phyloP scores from a whole-genome alignment of 1,284 basidiomycete species.

The Trametes hirsuta region DNA sequence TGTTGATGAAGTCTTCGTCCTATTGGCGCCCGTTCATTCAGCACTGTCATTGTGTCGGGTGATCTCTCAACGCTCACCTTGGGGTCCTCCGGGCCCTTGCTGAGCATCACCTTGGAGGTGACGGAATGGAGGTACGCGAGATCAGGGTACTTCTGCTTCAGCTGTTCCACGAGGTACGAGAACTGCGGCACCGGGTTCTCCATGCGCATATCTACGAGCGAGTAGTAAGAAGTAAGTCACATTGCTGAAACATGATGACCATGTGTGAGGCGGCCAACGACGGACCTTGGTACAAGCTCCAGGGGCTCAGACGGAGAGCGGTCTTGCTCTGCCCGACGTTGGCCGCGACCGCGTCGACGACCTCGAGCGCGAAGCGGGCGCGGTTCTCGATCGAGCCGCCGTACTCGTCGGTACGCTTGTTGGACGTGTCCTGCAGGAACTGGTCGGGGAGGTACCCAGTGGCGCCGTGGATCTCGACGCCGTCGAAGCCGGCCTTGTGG shows the following conservation, averaged over 20 bases:
- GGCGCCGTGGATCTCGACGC: constrained; percentile 38
- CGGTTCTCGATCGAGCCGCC: constrained; percentile 58
- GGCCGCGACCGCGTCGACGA: constrained; percentile 44
- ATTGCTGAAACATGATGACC: no score
- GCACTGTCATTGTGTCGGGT: constrained; percentile 31
- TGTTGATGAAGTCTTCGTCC: constrained; percentile 34
- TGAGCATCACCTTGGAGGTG: neutral
- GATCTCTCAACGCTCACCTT: constrained; percentile 11
- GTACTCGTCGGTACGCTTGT: constrained; percentile 58
- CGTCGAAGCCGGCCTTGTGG: constrained; percentile 23
- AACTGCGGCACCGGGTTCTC: no score
- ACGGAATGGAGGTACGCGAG: no score
- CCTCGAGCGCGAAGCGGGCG: constrained; percentile 46
- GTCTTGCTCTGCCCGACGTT: constrained; percentile 10
- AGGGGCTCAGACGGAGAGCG: no score
- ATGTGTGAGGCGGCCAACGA: no score
- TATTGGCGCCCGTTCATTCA: no score
- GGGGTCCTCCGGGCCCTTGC: constrained; percentile 1
- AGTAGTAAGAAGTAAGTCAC: no score
- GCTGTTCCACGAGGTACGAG: no score
- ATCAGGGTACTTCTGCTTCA: no score
- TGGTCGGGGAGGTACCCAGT: constrained; percentile 44
- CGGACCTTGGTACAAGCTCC: no score
- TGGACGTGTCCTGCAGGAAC: constrained; percentile 41
- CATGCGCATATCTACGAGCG: no score